Percentiles rank a stretch among this genome's conserved stretches.
phyloP scores from a whole-genome alignment of 2,329 filamentous ascomycete genomes.

The Cercospora citrullina region DNA sequence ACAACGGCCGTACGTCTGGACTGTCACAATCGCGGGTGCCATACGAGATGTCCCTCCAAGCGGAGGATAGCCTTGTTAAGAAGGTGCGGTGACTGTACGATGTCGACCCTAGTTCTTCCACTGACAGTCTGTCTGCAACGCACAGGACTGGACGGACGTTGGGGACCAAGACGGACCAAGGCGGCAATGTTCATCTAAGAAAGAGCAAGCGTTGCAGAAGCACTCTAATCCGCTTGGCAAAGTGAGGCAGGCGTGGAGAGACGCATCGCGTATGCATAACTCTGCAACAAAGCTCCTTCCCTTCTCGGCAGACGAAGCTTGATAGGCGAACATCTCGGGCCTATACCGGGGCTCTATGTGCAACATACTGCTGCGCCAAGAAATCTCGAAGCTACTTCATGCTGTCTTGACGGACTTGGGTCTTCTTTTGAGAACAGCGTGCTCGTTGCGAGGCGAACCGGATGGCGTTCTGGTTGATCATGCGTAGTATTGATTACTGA shows the following conservation, averaged over 20 bases:
- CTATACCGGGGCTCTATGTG: background rate
- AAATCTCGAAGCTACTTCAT: background rate
- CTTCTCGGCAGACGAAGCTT: background rate
- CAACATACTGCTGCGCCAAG: background rate
- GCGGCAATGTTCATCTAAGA: background rate
- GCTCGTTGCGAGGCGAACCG: background rate
- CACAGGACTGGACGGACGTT: background rate
- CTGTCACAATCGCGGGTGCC: background rate
- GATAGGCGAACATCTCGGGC: background rate
- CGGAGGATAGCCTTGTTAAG: background rate
- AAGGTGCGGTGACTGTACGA: background rate
- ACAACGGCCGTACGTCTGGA: background rate
- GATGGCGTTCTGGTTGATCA: background rate
- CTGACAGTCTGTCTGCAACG: background rate
- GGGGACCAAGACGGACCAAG: slow-evolving; percentile 11
- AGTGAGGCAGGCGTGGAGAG: background rate
- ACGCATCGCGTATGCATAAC: background rate
- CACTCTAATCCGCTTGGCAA: background rate
- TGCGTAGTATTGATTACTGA: background rate
- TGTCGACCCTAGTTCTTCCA: background rate
- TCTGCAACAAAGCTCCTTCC: slow-evolving; percentile 1
- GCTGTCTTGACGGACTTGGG: background rate
- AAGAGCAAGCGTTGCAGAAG: slow-evolving; percentile 5
- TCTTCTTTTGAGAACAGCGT: background rate
- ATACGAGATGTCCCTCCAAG: background rate